phyloP scores from a whole-genome alignment of 495 filamentous ascomycete species.

The Penicillium paxilli region DNA sequence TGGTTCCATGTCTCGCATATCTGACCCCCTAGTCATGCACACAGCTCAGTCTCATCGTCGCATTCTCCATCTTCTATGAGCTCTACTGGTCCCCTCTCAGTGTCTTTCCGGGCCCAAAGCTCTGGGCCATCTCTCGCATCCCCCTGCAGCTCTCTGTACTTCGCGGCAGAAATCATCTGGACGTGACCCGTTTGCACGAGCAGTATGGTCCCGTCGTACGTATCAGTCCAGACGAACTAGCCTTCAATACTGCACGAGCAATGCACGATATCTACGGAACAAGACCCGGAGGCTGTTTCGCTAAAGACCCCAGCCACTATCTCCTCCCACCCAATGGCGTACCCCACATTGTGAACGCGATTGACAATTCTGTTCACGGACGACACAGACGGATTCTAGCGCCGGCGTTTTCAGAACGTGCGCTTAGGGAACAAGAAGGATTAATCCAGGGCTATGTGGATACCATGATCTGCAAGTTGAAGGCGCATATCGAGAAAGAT shows the following conservation, averaged over 20 bases:
- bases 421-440: conserved; percentile 38
- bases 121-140: conserved; percentile 40
- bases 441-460: conserved; percentile 40
- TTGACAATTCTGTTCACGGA: conserved; percentile 28
- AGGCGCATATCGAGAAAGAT: not conserved
- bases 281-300: conserved; percentile 33
- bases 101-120: conserved; percentile 51
- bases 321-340: conserved; percentile 22
- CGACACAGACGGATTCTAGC: conserved; percentile 41
- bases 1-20: not conserved
- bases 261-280: conserved; percentile 60
- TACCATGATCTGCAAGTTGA: conserved; percentile 34
- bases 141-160: conserved; percentile 29
- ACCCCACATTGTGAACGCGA: conserved; percentile 19
- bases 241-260: conserved; percentile 53
- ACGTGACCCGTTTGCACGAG: conserved; percentile 28
- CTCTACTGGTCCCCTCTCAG: conserved; percentile 51
- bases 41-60: conserved; percentile 15
- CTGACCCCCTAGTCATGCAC: not conserved
- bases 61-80: conserved; percentile 38
- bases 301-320: conserved; percentile 24
- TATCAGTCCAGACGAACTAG: conserved; percentile 54
- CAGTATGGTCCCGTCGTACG: conserved; percentile 53
- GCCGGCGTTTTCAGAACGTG: conserved; percentile 48
- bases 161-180: conserved; percentile 21